Conservation (phyloP, 2,329 filamentous ascomycete genomes). For the Trichophyton equinum region DNA sequence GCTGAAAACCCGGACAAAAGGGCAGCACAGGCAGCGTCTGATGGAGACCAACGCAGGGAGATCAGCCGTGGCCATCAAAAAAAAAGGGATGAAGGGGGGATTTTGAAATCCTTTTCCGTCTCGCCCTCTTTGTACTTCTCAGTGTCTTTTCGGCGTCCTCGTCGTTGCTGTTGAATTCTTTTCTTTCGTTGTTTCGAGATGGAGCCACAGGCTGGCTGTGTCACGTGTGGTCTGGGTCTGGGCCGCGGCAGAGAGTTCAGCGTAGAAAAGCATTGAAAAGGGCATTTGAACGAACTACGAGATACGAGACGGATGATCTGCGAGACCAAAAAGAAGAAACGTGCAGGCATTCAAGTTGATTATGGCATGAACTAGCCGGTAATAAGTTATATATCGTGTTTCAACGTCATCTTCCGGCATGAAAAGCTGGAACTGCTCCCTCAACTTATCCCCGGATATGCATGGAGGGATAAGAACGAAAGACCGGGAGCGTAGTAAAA, state of each 20-base stretch:
- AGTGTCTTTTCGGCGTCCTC: background rate
- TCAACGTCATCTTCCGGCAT: background rate
- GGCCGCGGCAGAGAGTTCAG: background rate
- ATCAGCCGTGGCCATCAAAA: too few species aligned
- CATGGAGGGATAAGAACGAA: background rate
- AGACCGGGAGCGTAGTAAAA: background rate
- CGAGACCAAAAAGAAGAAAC: background rate
- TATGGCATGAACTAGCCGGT: background rate
- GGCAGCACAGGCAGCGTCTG: background rate
- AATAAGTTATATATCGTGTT: background rate
- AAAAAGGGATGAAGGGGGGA: too few species aligned
- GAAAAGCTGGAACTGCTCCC: background rate
- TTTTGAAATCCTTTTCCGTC: too few species aligned
- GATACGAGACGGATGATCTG: background rate
- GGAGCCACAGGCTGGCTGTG: background rate
- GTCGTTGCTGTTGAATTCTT: too few species aligned
- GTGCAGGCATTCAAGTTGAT: background rate
- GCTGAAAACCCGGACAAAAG: background rate
- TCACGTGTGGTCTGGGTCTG: background rate
- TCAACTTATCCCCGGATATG: background rate
- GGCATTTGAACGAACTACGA: too few species aligned
- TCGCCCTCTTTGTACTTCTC: background rate
- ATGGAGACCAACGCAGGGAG: too few species aligned
- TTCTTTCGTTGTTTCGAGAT: background rate
- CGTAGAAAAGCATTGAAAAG: too few species aligned